Conservation (phyloP, 1,139 yeast species). For the Scheffersomyces quercinus region DNA sequence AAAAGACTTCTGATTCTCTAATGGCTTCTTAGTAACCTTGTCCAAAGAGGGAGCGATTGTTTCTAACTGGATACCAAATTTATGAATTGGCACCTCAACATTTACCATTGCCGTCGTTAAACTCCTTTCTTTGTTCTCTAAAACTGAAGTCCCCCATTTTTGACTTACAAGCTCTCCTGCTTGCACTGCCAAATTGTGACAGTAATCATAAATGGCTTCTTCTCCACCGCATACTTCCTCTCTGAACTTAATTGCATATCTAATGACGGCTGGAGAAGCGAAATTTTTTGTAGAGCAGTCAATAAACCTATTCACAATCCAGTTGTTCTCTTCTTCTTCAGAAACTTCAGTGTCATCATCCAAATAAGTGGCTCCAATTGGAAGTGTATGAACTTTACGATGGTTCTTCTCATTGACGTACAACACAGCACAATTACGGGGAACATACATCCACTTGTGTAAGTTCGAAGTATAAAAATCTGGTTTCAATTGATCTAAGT, state of each 20-base stretch:
- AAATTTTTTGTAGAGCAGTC: conserved; percentile 38
- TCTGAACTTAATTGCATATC: conserved; percentile 53
- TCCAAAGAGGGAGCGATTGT: conserved; percentile 1
- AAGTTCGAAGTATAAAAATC: conserved; percentile 65
- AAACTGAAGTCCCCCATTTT: conserved; percentile 37
- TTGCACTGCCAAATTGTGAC: conserved; percentile 40
- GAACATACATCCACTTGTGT: conserved; percentile 70
- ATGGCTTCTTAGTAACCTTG: conserved; percentile 10
- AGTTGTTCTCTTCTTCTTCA: conserved; percentile 21
- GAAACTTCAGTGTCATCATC: conserved; percentile 22
- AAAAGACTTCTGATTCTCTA: conserved; percentile 6
- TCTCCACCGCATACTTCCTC: conserved; percentile 64
- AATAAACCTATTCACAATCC: conserved; percentile 39
- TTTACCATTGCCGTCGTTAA: conserved; percentile 48
- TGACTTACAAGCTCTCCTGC: conserved; percentile 40
- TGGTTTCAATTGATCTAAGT: conserved; percentile 48
- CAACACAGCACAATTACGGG: conserved; percentile 59
- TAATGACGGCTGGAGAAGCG: conserved; percentile 26
- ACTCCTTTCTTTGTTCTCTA: conserved; percentile 32
- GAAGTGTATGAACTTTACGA: conserved; percentile 53
- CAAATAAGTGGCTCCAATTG: conserved; percentile 52
- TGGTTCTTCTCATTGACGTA: conserved; percentile 60
- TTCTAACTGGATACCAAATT: conserved; percentile 11
- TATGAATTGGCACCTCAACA: conserved; percentile 39
- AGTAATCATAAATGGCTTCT: conserved; percentile 49